These are phyloP conservation scores for Leishmania aethiopica DNA, from an alignment of 208 protist species.

Conservation along the genomic window DNA sequence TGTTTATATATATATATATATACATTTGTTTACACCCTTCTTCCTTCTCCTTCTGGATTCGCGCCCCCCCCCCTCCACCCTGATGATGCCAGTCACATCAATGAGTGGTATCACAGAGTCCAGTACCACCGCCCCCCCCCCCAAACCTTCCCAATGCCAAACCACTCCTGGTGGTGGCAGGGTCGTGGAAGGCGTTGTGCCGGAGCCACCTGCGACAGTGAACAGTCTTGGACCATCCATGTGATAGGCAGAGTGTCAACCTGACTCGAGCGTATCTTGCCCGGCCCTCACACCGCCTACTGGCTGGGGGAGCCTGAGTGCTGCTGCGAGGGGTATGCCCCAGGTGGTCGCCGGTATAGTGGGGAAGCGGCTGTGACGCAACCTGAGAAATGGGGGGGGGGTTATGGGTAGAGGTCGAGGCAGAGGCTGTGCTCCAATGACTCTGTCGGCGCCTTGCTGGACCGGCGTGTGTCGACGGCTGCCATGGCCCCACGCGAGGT, in stretches of 20 bases:
- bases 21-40: not conserved
- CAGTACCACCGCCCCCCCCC: not conserved
- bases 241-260: not conserved
- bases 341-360: no score
- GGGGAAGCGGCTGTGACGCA: no score
- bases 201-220: not conserved
- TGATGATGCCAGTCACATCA: not conserved
- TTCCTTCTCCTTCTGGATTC: not conserved
- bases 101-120: not conserved
- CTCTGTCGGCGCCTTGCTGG: not conserved
- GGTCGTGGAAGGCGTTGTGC: not conserved
- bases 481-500: not conserved
- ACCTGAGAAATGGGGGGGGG: no score
- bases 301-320: no score
- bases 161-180: not conserved
- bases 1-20: not conserved
- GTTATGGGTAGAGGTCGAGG: not conserved
- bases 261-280: not conserved
- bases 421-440: constrained; percentile 13
- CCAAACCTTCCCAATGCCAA: not conserved
- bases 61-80: not conserved
- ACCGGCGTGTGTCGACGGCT: not conserved
- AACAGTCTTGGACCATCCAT: not conserved
- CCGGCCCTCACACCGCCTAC: not conserved
- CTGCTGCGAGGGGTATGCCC: no score